A percentile compares a stretch with the other conserved stretches of the same genome.
Conservation (phyloP, 768 basidiomycete species). For the Boletus rubropictus region DNA sequence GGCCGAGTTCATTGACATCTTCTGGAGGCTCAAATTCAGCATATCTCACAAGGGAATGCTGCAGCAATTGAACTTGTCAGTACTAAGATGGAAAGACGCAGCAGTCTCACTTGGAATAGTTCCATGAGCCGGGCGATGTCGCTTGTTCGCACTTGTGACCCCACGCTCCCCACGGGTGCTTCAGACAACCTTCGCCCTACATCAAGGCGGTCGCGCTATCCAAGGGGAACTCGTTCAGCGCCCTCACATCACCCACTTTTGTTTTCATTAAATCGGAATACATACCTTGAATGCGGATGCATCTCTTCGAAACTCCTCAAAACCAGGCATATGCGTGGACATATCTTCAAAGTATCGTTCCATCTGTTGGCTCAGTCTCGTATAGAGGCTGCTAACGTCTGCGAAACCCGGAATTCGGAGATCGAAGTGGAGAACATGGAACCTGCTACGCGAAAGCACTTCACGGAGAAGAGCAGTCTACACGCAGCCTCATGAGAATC, state of each 20-base stretch:
- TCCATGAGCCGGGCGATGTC: conserved; percentile 83
- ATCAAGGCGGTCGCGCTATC: conserved; percentile 68
- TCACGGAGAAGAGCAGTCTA: conserved; percentile 77
- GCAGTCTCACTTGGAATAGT: conserved; percentile 57
- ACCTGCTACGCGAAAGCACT: conserved; percentile 60
- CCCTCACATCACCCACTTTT: background rate
- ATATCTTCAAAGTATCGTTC: conserved; percentile 73
- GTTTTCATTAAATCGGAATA: background rate
- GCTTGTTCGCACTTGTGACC: conserved; percentile 59
- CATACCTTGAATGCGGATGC: conserved; percentile 73
- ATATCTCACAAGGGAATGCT: conserved; percentile 69
- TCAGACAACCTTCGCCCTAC: conserved; percentile 60
- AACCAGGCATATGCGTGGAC: conserved; percentile 52
- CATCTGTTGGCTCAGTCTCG: conserved; percentile 74
- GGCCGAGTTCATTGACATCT: conserved; percentile 20
- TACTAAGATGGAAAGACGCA: background rate
- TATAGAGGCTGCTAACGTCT: conserved; percentile 71
- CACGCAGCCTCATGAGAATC: conserved; percentile 1
- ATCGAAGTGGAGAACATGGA: conserved; percentile 81
- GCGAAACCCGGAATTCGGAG: conserved; percentile 81
- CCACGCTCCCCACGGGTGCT: conserved; percentile 35
- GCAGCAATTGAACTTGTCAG: background rate
- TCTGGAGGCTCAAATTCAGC: conserved; percentile 56
- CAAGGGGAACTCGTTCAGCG: conserved; percentile 4
- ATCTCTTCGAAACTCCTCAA: conserved; percentile 68